Evolutionary conservation across 2,329 filamentous ascomycete species (phyloP).

Genomic region (Leptographium lundbergii): DNA sequence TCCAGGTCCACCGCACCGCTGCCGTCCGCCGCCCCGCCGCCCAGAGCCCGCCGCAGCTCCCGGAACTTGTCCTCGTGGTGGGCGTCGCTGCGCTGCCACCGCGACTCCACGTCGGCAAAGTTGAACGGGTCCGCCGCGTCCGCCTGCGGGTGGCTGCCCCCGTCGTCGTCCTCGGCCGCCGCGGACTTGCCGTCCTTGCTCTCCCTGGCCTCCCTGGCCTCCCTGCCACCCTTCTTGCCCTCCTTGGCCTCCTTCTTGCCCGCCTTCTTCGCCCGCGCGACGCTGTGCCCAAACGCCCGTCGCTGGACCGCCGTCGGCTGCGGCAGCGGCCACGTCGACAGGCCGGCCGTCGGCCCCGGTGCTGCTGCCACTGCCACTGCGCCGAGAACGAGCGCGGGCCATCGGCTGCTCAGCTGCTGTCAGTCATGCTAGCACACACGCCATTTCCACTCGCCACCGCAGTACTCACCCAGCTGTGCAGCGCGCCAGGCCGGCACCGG

Average conservation of each 20-base stretch:
- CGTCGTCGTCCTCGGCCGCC: slow-evolving; percentile 1
- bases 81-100: slow-evolving; percentile 10
- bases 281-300: slow-evolving; percentile 8
- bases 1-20: slow-evolving; percentile 11
- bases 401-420: too few relatives aligned
- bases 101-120: slow-evolving; percentile 13
- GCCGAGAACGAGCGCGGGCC: background rate
- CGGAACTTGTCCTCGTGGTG: slow-evolving; percentile 12
- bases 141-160: slow-evolving; percentile 3
- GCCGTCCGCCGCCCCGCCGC: slow-evolving; percentile 2
- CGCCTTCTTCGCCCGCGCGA: slow-evolving; percentile 5
- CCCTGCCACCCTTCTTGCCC: background rate
- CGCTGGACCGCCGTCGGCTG: background rate
- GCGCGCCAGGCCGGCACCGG: slow-evolving; percentile 2
- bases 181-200: background rate
- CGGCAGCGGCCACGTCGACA: too few relatives aligned
- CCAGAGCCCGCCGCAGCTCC: slow-evolving; percentile 10
- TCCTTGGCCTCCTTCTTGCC: background rate
- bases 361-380: too few relatives aligned
- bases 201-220: background rate
- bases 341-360: too few relatives aligned
- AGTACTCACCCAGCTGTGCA: slow-evolving; percentile 2
- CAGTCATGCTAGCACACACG: too few relatives aligned
- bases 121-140: slow-evolving; percentile 9
- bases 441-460: too few relatives aligned